Evolutionary conservation across 805 yeast genomes (phyloP), one percentile per base, ranked within the genome.

Genomic region (Myxozyma kluyveri): DNA sequence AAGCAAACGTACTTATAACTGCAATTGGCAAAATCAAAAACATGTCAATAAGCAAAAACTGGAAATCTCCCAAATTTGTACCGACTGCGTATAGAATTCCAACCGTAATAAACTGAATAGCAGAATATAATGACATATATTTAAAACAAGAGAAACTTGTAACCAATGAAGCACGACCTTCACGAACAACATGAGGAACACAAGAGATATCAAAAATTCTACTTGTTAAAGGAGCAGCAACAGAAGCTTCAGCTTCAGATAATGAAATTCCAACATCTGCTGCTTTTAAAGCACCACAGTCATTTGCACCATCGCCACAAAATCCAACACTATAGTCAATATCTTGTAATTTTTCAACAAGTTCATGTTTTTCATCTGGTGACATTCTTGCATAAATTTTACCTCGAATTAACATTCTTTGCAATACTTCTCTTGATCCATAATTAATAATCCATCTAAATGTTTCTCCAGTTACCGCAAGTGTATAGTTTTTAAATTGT

Each of bases 221-320:
- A 1, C 96, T 88, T 0, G 99, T 93, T 67, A 93, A 93, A 2
- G 99, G 99, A 0, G 99, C 99, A 0, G 99, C 99, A 17, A 93
- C 97, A 2, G 96, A 86, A 0, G 99, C 99, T 66, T 93, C 99
- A 0, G 98, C 99, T 67, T 93, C 99, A 26, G 96, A 87, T 43
- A 93, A 72, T 0, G 98, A 91, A 18, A 93, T 82, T 17, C 99
- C 99, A 45, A 95, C 96, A 70, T 93, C 96, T 0, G 99, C 98
- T 12, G 96, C 96, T 64, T 91, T 93, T 52, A 93, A 74, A 0
- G 99, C 99, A 61, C 99, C 99, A 70, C 98, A 93, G 66, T 93
- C 99, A 69, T 93, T 93, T 4, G 99, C 99, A 59, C 99, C 99
- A 71, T 93, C 99, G 33, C 99, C 99, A 71, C 98, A 93, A 69